Percentiles rank a stretch among this genome's conserved stretches.
These are phyloP conservation scores for Dacryopinax primogenitus DNA, from an alignment of 768 basidiomycete genomes.

Conservation along the genomic window DNA sequence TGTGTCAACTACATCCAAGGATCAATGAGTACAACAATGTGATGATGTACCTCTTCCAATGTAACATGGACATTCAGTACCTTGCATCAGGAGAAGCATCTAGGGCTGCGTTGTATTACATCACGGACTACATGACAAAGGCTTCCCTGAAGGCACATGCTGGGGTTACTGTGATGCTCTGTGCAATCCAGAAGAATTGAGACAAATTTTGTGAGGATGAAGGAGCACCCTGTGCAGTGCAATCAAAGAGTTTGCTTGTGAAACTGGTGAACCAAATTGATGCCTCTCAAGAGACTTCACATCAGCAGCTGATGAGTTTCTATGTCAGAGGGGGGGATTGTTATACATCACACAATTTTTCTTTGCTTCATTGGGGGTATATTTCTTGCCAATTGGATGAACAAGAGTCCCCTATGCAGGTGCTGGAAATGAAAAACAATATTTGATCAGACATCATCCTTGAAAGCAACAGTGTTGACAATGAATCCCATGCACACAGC, in stretches of 20 bases:
- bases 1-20: constrained; percentile 29
- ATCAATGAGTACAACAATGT: constrained; percentile 36
- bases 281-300: constrained; percentile 31
- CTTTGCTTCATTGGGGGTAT: constrained; percentile 27
- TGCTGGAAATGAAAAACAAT: constrained; percentile 19
- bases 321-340: constrained; percentile 29
- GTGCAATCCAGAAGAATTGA: constrained; percentile 25
- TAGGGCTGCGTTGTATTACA: constrained; percentile 36
- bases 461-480: no score
- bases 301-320: constrained; percentile 30
- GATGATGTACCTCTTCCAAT: constrained; percentile 28
- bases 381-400: constrained; percentile 25
- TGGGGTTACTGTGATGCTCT: constrained; percentile 29
- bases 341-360: constrained; percentile 30
- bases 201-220: constrained; percentile 19
- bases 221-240: constrained; percentile 13
- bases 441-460: constrained; percentile 3
- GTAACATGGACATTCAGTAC: constrained; percentile 40
- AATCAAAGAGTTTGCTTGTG: constrained; percentile 28
- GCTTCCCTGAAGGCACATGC: constrained; percentile 32
- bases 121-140: constrained; percentile 41
- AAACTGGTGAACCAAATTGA: constrained; percentile 31
- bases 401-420: constrained; percentile 14
- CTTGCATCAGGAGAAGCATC: constrained; percentile 32
- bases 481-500: no score